Base-by-base conservation (phyloP, 768 basidiomycete species). In the Wakefieldia striispora region DNA sequence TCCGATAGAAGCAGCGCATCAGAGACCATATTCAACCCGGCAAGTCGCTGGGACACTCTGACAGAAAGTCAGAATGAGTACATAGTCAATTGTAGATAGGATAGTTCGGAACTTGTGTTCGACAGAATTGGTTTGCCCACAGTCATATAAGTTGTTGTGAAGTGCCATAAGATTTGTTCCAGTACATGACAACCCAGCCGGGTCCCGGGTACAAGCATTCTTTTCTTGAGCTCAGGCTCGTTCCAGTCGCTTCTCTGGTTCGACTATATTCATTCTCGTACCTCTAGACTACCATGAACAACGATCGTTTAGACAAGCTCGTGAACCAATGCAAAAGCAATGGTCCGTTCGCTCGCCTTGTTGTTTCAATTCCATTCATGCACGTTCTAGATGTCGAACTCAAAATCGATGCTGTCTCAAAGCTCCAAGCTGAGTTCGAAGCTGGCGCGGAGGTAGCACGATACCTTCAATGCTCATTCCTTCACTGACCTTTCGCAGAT, bases 31-130 rank as follows among this genome's bases (percentile, higher is more conserved):
- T 97, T 24, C 84, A 92, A 62, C 95, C 95, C 26, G 86, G 79
- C 38, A 81, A 81, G 62, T 84, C 83, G 11, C 70, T 97, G 8
- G 95, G 95, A 1, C 95, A 97, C 67, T 95, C 94, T 17, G 95
- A 97, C 68, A 81, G 72, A 61, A 77, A 76, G 48, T 40, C 56
- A 19, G 31, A 54, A 51, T 35, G 38, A 45, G 39, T 40, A n/a
- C n/a, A n/a, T n/a, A 24, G 26, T 21, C 10, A 17, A 21, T 16
- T n/a, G n/a, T n/a, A n/a, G n/a, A 16, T 47, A 34, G n/a, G 23
- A 38, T 41, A 49, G 44, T 34, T 47, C 43, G 24, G 26, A 45
- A 41, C 17, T 19, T 47, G 50, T 56, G 11, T 27, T 41, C 29
- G 13, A 29, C 29, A 14, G 7, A 33, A 16, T 33, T 16, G 8